These are phyloP conservation scores for Anthoceros angustus DNA, from an alignment of 225 moss, liverwort and hornwort genomes.

Conservation along the genomic window DNA sequence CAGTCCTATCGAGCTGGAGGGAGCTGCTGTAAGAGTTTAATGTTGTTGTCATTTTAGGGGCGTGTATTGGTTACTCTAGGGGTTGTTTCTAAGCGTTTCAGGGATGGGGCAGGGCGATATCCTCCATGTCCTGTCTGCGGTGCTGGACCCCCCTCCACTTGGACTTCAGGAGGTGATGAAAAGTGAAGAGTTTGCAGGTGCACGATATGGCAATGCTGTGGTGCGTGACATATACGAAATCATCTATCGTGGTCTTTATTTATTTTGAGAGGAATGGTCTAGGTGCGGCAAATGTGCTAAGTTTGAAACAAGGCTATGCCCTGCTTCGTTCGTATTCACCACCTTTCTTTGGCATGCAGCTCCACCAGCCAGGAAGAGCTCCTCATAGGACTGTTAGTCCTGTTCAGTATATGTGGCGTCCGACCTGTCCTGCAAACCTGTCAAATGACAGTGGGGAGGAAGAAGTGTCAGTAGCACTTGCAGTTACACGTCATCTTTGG, in stretches of 20 bases:
- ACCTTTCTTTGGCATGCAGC: constrained; percentile 24
- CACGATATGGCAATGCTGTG: constrained; percentile 56
- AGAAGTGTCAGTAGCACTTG: background rate
- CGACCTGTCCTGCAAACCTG: constrained; percentile 25
- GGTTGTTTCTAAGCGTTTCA: background rate
- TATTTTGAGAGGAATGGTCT: background rate
- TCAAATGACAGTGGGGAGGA: constrained; percentile 21
- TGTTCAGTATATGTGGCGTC: constrained; percentile 25
- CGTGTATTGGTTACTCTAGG: background rate
- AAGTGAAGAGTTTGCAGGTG: constrained; percentile 15
- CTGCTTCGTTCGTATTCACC: background rate
- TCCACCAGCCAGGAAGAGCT: constrained; percentile 38
- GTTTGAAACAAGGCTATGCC: too few species aligned
- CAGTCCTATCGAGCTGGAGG: constrained; percentile 69
- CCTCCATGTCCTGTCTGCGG: constrained; percentile 29
- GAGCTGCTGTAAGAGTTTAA: constrained; percentile 32
- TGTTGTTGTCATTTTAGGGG: background rate
- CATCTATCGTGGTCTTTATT: background rate
- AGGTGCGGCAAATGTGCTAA: too few species aligned
- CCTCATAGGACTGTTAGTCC: constrained; percentile 21
- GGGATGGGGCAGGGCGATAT: constrained; percentile 30
- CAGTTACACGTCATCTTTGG: constrained; percentile 58
- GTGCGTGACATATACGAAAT: constrained; percentile 29
- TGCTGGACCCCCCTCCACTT: constrained; percentile 40
- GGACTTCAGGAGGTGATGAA: constrained; percentile 10